Percentiles rank a stretch among this genome's conserved stretches.
Evolutionary conservation across 306 rosid species (phyloP).

Genomic region (Acacia melanoxylon): DNA sequence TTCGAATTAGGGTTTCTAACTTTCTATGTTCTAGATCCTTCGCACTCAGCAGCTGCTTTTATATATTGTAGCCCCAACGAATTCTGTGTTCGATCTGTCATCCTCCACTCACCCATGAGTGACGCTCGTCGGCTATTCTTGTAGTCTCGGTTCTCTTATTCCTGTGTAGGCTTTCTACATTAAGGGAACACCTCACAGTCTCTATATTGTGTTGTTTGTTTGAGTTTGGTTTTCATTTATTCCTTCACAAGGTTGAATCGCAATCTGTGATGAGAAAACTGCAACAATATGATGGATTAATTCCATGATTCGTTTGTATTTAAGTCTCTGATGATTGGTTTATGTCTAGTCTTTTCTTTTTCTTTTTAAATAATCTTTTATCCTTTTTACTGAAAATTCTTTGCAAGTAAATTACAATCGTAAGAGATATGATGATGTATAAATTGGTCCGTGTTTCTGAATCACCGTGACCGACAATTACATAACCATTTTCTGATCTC

Average conservation of each 20-base stretch:
- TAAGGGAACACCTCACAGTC: neutral
- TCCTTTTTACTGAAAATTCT: neutral
- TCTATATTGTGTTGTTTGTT: neutral
- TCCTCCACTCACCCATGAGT: neutral
- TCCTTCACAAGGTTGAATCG: neutral
- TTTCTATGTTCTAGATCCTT: neutral
- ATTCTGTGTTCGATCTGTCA: too few species aligned
- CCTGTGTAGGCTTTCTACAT: neutral
- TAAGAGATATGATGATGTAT: slow-evolving; percentile 62
- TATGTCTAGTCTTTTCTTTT: neutral
- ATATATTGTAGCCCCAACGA: neutral
- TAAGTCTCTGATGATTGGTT: slow-evolving; percentile 83
- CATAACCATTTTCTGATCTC: slow-evolving; percentile 63
- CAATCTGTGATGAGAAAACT: slow-evolving; percentile 75
- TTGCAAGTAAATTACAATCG: neutral
- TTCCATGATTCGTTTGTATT: slow-evolving; percentile 70
- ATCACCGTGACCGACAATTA: slow-evolving; percentile 56
- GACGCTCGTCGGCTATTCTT: neutral
- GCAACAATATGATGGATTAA: slow-evolving; percentile 89
- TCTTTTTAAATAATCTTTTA: accelerated
- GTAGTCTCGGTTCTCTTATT: neutral
- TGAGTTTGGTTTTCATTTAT: neutral
- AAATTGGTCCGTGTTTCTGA: slow-evolving; percentile 85
- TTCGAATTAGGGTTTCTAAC: slow-evolving; percentile 17
- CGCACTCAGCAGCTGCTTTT: neutral